These are phyloP conservation scores for Spathaspora passalidarum DNA, from an alignment of 805 yeast genomes.

Conservation along the genomic window DNA sequence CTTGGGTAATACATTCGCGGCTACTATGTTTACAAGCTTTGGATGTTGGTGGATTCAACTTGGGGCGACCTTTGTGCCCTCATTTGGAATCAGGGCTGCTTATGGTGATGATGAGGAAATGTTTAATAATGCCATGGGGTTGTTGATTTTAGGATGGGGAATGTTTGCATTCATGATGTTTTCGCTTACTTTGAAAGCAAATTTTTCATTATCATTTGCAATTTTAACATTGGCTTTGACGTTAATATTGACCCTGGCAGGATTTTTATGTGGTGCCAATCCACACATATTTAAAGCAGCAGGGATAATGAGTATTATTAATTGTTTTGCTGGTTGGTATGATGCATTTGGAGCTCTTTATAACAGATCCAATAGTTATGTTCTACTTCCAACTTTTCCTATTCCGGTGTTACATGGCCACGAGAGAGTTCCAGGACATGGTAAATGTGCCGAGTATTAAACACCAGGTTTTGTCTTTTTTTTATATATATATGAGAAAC, in stretches of 20 bases:
- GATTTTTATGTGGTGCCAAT: background rate
- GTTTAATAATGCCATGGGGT: conserved; percentile 6
- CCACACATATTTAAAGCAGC: conserved; percentile 2
- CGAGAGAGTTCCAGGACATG: background rate
- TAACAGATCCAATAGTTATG: background rate
- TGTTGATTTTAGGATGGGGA: conserved; percentile 4
- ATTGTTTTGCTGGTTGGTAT: conserved; percentile 5
- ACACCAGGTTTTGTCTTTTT: no score
- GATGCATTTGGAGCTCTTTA: conserved; percentile 5
- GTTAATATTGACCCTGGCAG: conserved; percentile 3
- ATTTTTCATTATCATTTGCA: conserved; percentile 1
- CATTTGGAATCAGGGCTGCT: conserved; percentile 4
- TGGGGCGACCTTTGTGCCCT: conserved; percentile 3
- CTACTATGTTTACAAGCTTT: conserved; percentile 4
- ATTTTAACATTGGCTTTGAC: conserved; percentile 3
- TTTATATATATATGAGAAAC: no score
- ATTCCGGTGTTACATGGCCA: conserved; percentile 1
- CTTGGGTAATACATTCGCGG: conserved; percentile 3
- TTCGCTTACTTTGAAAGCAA: conserved; percentile 2
- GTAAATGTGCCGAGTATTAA: conserved; percentile 1
- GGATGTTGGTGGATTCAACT: conserved; percentile 5
- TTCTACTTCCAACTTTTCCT: background rate
- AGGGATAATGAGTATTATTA: conserved; percentile 4
- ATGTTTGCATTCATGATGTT: conserved; percentile 5
- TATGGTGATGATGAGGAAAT: conserved; percentile 6